Conservation (phyloP, 805 yeast species). For the Candida ipomoeae region DNA sequence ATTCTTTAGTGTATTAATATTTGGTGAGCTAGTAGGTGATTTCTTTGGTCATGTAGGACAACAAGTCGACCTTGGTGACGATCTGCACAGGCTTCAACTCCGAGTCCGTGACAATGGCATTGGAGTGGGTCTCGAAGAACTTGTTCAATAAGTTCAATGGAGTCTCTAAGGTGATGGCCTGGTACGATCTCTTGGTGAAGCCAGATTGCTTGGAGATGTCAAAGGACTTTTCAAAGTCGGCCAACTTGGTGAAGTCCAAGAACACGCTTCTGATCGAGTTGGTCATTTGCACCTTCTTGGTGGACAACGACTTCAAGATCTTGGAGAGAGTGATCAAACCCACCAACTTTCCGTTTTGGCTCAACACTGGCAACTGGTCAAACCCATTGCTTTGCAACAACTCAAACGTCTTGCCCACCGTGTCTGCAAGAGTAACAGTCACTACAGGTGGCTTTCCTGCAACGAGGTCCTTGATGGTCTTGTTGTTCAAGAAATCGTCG, state of each 20-base stretch:
- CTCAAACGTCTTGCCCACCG: constrained; percentile 61
- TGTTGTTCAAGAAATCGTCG: constrained; percentile 35
- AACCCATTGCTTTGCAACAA: constrained; percentile 71
- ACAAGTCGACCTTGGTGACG: constrained; percentile 82
- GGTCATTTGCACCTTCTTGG: constrained; percentile 52
- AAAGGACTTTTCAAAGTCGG: constrained; percentile 61
- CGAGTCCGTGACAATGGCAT: constrained; percentile 74
- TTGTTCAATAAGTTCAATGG: constrained; percentile 63
- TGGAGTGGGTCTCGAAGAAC: constrained; percentile 80
- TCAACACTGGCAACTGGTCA: constrained; percentile 80
- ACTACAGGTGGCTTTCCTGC: constrained; percentile 70
- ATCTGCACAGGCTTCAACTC: constrained; percentile 73
- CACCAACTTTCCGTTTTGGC: constrained; percentile 53
- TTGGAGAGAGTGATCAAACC: constrained; percentile 77
- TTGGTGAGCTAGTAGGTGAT: constrained; percentile 7
- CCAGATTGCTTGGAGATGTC: constrained; percentile 53
- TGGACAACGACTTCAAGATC: constrained; percentile 62
- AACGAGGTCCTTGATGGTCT: constrained; percentile 62
- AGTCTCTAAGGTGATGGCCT: constrained; percentile 61
- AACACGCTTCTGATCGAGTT: constrained; percentile 56
- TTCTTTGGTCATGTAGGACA: constrained; percentile 48
- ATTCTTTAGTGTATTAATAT: constrained; percentile 1
- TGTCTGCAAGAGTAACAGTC: constrained; percentile 58
- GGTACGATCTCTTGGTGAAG: constrained; percentile 62
- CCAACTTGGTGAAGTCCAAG: constrained; percentile 70